Percentiles rank a stretch among this genome's conserved stretches.
Evolutionary conservation across 1,284 basidiomycete genomes (phyloP).

Genomic region (Cryptococcus hybrid): DNA sequence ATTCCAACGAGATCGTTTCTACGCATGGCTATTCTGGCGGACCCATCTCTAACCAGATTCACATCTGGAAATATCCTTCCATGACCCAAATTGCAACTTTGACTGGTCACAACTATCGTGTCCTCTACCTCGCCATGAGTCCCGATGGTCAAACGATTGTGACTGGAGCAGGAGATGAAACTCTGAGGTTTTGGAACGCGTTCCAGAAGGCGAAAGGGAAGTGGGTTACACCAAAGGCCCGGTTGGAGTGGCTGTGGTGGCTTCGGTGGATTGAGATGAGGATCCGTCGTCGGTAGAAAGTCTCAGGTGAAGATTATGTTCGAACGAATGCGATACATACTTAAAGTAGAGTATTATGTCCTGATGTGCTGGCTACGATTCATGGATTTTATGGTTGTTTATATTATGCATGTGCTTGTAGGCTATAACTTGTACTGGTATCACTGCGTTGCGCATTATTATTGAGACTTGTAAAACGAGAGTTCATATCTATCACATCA

Average conservation of each 20-base stretch:
- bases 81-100: slow-evolving; percentile 91
- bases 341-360: too few relatives aligned
- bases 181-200: slow-evolving; percentile 93
- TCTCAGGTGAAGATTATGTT: too few relatives aligned
- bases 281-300: too few relatives aligned
- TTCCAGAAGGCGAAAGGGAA: slow-evolving; percentile 62
- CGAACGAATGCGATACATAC: too few relatives aligned
- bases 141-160: slow-evolving; percentile 97
- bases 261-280: slow-evolving; percentile 38
- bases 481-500: too few relatives aligned
- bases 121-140: slow-evolving; percentile 94
- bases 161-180: slow-evolving; percentile 97
- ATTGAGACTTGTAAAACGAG: too few relatives aligned
- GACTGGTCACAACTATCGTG: slow-evolving; percentile 90
- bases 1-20: slow-evolving; percentile 94
- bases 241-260: slow-evolving; percentile 20
- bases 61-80: slow-evolving; percentile 95
- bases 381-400: too few relatives aligned
- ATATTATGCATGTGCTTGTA: too few relatives aligned
- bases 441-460: too few relatives aligned
- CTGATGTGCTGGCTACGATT: too few relatives aligned
- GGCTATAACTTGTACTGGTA: too few relatives aligned
- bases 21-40: slow-evolving; percentile 96
- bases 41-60: slow-evolving; percentile 94
- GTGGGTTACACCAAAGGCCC: slow-evolving; percentile 1